phyloP scores from a whole-genome alignment of 2,329 filamentous ascomycete species.

The Westerdykella sp. region DNA sequence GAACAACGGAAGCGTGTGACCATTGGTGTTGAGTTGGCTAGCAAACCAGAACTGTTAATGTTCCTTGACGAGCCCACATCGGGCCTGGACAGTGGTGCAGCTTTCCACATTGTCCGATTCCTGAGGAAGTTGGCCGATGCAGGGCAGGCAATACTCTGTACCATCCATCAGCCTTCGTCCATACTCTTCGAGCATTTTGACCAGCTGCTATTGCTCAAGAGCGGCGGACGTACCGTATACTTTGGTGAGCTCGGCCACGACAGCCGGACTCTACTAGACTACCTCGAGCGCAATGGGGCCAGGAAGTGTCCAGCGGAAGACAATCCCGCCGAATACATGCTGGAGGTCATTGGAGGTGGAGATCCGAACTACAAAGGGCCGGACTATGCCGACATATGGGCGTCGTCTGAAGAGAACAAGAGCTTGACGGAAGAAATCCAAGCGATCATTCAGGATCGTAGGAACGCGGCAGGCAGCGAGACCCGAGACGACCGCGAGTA shows the following conservation, averaged over 20 bases:
- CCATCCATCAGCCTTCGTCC: conserved; percentile 65
- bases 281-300: conserved; percentile 50
- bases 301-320: conserved; percentile 46
- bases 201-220: conserved; percentile 57
- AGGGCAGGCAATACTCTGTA: conserved; percentile 62
- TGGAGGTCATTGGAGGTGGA: conserved; percentile 42
- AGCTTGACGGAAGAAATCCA: conserved; percentile 38
- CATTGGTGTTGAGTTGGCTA: conserved; percentile 55
- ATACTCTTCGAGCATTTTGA: conserved; percentile 63
- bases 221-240: conserved; percentile 60
- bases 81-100: conserved; percentile 64
- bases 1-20: conserved; percentile 64
- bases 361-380: conserved; percentile 40
- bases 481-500: conserved; percentile 41
- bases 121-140: conserved; percentile 59
- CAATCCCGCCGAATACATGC: conserved; percentile 52
- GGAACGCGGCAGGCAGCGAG: conserved; percentile 26
- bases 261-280: conserved; percentile 39
- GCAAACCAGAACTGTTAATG: conserved; percentile 64
- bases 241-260: conserved; percentile 53
- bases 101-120: conserved; percentile 60
- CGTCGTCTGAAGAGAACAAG: conserved; percentile 35
- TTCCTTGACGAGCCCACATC: conserved; percentile 76
- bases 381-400: conserved; percentile 45
- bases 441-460: conserved; percentile 32